Percentiles rank a stretch among this genome's conserved stretches.
Conservation (phyloP, 768 basidiomycete genomes). For the Podaxis sp. region DNA sequence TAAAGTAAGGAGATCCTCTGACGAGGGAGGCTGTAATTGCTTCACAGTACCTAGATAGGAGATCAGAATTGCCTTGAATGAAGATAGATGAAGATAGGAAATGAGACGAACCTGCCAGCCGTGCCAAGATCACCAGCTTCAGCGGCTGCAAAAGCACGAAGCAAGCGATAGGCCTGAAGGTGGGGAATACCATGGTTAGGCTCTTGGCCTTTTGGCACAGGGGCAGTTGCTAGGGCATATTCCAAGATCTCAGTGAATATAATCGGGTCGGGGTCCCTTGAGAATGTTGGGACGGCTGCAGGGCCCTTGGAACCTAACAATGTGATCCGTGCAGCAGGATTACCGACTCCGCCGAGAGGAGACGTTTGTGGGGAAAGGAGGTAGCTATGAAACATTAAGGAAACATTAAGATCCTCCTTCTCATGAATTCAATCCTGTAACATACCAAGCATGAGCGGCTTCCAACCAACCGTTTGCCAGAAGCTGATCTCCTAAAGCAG, state of each 20-base stretch:
- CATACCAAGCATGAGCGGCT: conserved; percentile 91
- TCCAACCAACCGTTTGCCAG: conserved; percentile 65
- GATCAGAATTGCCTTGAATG: not conserved
- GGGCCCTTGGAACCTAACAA: conserved; percentile 72
- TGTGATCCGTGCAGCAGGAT: conserved; percentile 60
- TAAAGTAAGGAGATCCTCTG: conserved; percentile 65
- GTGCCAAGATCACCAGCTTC: conserved; percentile 76
- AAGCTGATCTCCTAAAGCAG: conserved; percentile 84
- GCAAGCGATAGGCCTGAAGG: conserved; percentile 82
- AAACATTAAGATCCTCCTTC: not conserved
- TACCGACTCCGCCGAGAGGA: conserved; percentile 64
- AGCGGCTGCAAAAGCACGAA: conserved; percentile 70
- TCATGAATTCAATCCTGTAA: not conserved
- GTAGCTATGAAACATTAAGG: conserved; percentile 47
- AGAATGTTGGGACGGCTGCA: conserved; percentile 41
- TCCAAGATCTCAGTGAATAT: conserved; percentile 90
- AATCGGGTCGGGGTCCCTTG: conserved; percentile 68
- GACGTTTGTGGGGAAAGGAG: conserved; percentile 82
- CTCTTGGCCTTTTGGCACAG: conserved; percentile 80
- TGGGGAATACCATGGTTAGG: conserved; percentile 77
- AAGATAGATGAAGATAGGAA: not conserved
- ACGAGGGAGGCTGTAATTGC: conserved; percentile 70
- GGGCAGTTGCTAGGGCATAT: conserved; percentile 79
- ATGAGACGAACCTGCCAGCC: conserved; percentile 65
- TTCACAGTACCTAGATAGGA: conserved; percentile 77